Conservation (phyloP, 805 yeast genomes). For the Ogataea sp. region DNA sequence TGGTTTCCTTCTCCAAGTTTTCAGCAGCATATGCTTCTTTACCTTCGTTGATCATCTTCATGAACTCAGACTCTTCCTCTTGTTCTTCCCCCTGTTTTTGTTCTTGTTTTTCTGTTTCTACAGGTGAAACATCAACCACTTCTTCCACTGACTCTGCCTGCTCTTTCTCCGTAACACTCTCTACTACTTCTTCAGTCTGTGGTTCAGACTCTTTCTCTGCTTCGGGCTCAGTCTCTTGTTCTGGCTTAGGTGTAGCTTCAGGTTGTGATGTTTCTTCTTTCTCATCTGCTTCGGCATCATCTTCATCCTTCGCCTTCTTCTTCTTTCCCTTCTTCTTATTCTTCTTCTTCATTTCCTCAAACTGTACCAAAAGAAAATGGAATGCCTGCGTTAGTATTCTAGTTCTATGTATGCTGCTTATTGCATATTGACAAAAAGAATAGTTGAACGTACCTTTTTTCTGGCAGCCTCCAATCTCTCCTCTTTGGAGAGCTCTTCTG, state of each 20-base stretch:
- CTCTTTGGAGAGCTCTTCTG: constrained; percentile 22
- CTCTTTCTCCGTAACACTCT: not conserved
- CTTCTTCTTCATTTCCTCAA: constrained; percentile 25
- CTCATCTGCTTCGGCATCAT: constrained; percentile 1
- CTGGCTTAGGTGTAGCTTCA: constrained; percentile 3
- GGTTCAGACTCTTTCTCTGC: not conserved
- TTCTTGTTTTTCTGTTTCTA: no score
- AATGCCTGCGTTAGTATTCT: not conserved
- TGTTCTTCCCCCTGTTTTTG: no score
- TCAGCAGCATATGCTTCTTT: no score
- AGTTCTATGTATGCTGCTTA: no score
- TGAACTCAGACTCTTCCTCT: no score
- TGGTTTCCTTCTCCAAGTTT: no score
- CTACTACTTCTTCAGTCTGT: not conserved
- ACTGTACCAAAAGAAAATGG: constrained; percentile 2
- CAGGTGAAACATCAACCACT: no score
- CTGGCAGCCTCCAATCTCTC: constrained; percentile 28
- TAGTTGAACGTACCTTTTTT: constrained; percentile 16
- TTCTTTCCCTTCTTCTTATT: constrained; percentile 17
- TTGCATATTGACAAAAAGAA: not conserved
- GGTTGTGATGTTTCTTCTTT: constrained; percentile 2
- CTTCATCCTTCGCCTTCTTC: constrained; percentile 5
- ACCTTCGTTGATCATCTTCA: no score
- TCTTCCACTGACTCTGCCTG: no score
- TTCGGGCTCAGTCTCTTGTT: not conserved